phyloP scores from a whole-genome alignment of 331 rosid genomes.

The Rhamnella rubrinervis region DNA sequence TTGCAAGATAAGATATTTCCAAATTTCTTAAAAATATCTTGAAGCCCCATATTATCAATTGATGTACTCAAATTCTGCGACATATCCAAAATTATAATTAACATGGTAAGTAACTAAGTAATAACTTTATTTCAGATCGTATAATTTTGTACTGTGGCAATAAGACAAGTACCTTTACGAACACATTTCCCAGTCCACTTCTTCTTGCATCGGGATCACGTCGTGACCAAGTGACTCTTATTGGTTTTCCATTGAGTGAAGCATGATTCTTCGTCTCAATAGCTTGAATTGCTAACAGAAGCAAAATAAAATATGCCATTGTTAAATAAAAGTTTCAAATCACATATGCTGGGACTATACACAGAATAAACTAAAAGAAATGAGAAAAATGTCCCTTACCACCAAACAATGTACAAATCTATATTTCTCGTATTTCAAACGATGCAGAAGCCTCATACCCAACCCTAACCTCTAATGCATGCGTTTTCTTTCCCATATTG shows the following conservation, averaged over 20 bases:
- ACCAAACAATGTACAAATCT: background rate
- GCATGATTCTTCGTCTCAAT: conserved; percentile 65
- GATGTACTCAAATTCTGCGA: conserved; percentile 67
- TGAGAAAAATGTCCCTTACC: background rate
- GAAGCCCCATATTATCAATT: conserved; percentile 50
- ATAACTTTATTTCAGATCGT: background rate
- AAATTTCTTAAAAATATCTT: conserved; percentile 59
- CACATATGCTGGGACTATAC: no score
- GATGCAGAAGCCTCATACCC: no score
- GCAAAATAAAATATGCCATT: background rate
- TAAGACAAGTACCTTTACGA: conserved; percentile 63
- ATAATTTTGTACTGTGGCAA: conserved; percentile 4
- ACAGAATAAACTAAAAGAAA: no score
- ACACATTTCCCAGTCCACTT: conserved; percentile 70
- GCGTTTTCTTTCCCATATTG: no score
- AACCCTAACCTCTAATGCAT: no score
- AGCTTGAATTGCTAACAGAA: conserved; percentile 54
- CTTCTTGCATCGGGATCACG: conserved; percentile 75
- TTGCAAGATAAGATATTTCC: conserved; percentile 79
- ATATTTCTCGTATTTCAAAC: no score
- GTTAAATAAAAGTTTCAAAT: background rate
- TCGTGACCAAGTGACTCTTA: conserved; percentile 83
- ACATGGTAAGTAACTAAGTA: background rate
- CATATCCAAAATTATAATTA: conserved; percentile 9
- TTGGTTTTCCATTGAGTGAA: conserved; percentile 57